Evolutionary conservation across 106 monocot species (phyloP).

Genomic region (Dioscorea alata): DNA sequence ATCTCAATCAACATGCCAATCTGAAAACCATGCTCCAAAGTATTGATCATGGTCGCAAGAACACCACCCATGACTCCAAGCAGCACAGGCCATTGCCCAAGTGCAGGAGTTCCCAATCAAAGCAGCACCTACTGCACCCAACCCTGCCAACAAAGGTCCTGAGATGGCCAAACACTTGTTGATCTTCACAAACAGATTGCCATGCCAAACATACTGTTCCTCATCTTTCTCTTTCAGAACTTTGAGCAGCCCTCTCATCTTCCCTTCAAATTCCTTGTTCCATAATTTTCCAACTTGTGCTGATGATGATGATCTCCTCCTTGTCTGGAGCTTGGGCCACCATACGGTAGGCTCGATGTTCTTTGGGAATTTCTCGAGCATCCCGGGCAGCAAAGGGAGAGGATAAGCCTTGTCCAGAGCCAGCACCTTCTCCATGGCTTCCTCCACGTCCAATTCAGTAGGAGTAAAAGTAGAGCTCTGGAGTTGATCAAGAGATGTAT

Average conservation of each 20-base stretch:
- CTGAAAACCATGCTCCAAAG: constrained; percentile 74
- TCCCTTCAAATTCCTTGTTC: too few relatives aligned
- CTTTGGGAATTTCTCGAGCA: constrained; percentile 86
- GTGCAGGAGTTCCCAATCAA: constrained; percentile 12
- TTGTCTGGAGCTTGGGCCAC: constrained; percentile 41
- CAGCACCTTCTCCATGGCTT: constrained; percentile 51
- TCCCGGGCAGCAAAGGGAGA: constrained; percentile 52
- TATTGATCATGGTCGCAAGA: constrained; percentile 52
- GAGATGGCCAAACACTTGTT: constrained; percentile 53
- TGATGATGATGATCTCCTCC: background rate
- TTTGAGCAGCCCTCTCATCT: constrained; percentile 41
- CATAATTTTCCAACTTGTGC: constrained; percentile 30
- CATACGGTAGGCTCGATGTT: constrained; percentile 56
- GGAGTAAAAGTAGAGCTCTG: background rate
- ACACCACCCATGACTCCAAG: constrained; percentile 48
- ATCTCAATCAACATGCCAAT: constrained; percentile 84
- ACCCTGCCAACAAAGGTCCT: constrained; percentile 54
- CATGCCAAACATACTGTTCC: constrained; percentile 36
- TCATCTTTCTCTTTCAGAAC: constrained; percentile 52
- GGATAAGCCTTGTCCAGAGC: constrained; percentile 82
- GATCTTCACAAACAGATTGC: constrained; percentile 27
- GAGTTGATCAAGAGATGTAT: constrained; percentile 7
- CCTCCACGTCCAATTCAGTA: constrained; percentile 28
- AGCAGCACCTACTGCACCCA: constrained; percentile 34
- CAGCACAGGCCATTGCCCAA: constrained; percentile 20